phyloP scores from a whole-genome alignment of 2,329 filamentous ascomycete species.

The Alternaria angustiovoidea region DNA sequence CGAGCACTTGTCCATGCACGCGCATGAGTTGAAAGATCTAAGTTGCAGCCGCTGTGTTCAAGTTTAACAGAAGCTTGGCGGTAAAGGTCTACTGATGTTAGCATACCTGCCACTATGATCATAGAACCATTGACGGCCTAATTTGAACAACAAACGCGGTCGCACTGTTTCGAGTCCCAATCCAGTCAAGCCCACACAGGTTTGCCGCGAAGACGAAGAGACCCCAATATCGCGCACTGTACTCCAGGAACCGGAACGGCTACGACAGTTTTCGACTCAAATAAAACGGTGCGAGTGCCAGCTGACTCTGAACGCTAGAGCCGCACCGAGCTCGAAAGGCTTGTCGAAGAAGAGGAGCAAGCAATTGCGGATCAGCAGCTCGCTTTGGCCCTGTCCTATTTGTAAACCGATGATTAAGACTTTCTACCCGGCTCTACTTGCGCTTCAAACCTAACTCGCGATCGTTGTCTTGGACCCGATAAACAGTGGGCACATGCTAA shows the following conservation, averaged over 20 bases:
- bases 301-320: conserved; percentile 8
- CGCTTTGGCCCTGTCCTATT: conserved; percentile 14
- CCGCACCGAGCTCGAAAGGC: conserved; percentile 9
- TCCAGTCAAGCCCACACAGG: no score
- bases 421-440: conserved; percentile 7
- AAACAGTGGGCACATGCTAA: background rate
- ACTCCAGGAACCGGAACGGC: no score
- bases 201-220: no score
- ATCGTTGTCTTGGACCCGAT: background rate
- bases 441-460: conserved; percentile 1
- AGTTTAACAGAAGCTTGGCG: no score
- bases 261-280: background rate
- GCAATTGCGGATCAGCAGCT: conserved; percentile 24
- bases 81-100: no score
- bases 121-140: background rate
- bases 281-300: background rate
- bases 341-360: conserved; percentile 24
- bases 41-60: no score
- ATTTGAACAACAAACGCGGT: background rate
- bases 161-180: no score
- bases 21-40: no score
- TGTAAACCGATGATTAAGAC: background rate
- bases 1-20: background rate
- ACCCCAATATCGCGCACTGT: no score
- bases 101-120: no score